Evolutionary conservation across 2,329 filamentous ascomycete species (phyloP), one percentile per base, ranked within the genome.

Genomic region (Onygenales sp.): DNA sequence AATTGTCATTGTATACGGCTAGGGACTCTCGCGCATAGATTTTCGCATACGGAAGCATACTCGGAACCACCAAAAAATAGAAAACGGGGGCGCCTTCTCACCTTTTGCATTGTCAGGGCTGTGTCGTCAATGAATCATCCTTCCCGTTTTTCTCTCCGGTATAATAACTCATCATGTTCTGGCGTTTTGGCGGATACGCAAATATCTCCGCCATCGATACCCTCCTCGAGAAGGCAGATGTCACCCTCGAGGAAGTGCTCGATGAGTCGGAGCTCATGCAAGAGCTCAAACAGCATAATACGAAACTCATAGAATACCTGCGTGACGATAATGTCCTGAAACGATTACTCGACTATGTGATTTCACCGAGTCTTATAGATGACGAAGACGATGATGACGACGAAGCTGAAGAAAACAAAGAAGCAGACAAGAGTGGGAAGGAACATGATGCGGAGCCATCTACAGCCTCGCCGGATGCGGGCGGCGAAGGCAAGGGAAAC

Each of bases 141-240:
- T 38, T 49, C 13, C 32, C 13, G 50, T 52, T 35, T 39, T 39
- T 31, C 13, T 39, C 43, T 39, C 33, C 33, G 31, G 21, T n/a
- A 51, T 33, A 43, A 49, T 69, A 71, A 63, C 67, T 66, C 84
- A 92, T 73, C 78, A 98, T 98, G 93, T 98, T 98, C 75, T 98
- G 93, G 93, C 87, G 92, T 75, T 98, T 97, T 80, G 92, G 93
- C 80, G 90, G 90, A 68, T 97, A 97, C 80, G 89, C 91, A 79
- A 95, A 89, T 80, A 87, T 95, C 74, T 96, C 92, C 65, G 87
- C 91, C 68, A 89, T 98, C 73, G 93, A 97, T 74, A 90, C 86
- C 63, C 88, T 98, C 66, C 89, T 98, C 70, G 93, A 98, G 70
- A 95, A 95, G 73, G 84, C 82, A 63, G 88, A 95, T 73, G 91